These are phyloP conservation scores for Combretum micranthum DNA, from an alignment of 345 rosid species.

Conservation along the genomic window DNA sequence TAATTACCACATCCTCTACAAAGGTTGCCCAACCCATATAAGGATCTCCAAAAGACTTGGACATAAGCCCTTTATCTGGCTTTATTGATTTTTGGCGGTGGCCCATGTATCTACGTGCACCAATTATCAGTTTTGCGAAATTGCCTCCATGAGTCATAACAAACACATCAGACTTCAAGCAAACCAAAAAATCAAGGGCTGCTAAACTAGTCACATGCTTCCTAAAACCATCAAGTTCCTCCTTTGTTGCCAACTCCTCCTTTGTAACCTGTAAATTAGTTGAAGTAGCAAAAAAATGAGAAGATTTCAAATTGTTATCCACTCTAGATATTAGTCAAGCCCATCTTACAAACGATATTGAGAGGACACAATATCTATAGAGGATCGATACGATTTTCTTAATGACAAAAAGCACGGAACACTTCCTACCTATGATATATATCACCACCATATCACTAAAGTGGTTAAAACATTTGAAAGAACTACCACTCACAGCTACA, in stretches of 20 bases:
- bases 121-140: slow-evolving; percentile 95
- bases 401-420: too few species aligned
- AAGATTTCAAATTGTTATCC: too few species aligned
- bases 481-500: too few species aligned
- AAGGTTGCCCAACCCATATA: slow-evolving; percentile 99
- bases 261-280: slow-evolving; percentile 68
- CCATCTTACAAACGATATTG: too few species aligned
- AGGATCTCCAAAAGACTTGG: slow-evolving; percentile 97
- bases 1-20: slow-evolving; percentile 89
- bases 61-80: slow-evolving; percentile 98
- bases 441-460: too few species aligned
- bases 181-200: slow-evolving; percentile 93
- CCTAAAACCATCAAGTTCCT: slow-evolving; percentile 69
- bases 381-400: too few species aligned
- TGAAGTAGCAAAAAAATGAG: neutral
- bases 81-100: slow-evolving; percentile 92
- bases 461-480: too few species aligned
- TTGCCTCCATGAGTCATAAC: slow-evolving; percentile 99
- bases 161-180: slow-evolving; percentile 95
- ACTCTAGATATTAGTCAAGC: too few species aligned
- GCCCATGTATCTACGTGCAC: slow-evolving; percentile 94
- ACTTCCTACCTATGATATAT: too few species aligned
- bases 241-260: slow-evolving; percentile 84
- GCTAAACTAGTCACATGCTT: slow-evolving; percentile 99
- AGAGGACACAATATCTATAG: too few species aligned